Evolutionary conservation across 2,329 filamentous ascomycete species (phyloP).

Genomic region (Aspergillus fischeri): DNA sequence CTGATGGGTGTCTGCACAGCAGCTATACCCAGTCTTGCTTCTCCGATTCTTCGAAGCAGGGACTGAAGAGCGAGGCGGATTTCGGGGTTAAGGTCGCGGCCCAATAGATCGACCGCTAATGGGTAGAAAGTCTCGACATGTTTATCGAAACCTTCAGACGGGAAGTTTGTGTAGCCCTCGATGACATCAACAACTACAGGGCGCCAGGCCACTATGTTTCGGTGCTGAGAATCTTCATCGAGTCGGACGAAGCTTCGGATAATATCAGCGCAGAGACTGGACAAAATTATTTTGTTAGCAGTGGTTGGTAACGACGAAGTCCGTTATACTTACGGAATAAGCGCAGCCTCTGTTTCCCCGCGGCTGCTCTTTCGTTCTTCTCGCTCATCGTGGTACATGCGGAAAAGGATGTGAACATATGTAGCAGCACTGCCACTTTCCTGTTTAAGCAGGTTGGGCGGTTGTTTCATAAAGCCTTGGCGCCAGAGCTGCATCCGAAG

Average conservation of each 20-base stretch:
- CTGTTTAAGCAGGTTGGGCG: slow-evolving; percentile 94
- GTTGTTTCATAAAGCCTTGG: slow-evolving; percentile 99
- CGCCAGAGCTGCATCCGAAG: slow-evolving; percentile 90
- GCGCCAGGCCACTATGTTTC: slow-evolving; percentile 95
- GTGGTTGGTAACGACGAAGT: not conserved
- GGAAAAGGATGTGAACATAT: slow-evolving; percentile 90
- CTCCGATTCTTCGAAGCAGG: slow-evolving; percentile 76
- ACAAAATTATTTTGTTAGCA: slow-evolving; percentile 18
- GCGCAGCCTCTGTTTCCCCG: slow-evolving; percentile 78
- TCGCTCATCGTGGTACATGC: slow-evolving; percentile 92
- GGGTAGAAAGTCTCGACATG: slow-evolving; percentile 84
- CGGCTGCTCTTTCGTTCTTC: slow-evolving; percentile 76
- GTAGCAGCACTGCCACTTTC: slow-evolving; percentile 89
- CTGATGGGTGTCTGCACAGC: slow-evolving; percentile 25
- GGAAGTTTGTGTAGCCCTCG: slow-evolving; percentile 85
- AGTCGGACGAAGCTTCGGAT: slow-evolving; percentile 78
- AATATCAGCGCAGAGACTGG: slow-evolving; percentile 82
- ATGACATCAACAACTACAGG: slow-evolving; percentile 96
- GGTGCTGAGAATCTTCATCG: slow-evolving; percentile 93
- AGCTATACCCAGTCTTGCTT: slow-evolving; percentile 57
- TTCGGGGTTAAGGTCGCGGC: slow-evolving; percentile 75
- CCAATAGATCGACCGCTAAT: slow-evolving; percentile 74
- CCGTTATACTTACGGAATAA: slow-evolving; percentile 63
- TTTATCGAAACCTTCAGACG: slow-evolving; percentile 70
- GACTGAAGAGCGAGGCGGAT: slow-evolving; percentile 72